These are phyloP conservation scores for Limonium bicolor DNA, from an alignment of 148 eudicot genomes.

Conservation along the genomic window DNA sequence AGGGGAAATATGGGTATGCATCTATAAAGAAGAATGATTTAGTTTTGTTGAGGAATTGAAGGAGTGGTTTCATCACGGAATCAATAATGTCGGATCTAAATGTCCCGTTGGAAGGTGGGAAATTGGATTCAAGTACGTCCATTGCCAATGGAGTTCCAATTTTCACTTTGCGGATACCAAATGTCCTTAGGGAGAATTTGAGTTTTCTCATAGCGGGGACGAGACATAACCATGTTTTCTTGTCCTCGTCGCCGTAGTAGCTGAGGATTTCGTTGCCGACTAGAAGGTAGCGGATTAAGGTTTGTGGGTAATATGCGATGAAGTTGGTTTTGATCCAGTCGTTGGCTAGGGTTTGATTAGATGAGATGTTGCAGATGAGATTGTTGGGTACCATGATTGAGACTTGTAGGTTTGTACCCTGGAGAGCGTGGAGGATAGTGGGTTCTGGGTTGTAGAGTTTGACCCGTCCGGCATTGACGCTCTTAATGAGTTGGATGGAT, in stretches of 20 bases:
- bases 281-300: conserved; percentile 62
- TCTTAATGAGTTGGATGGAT: conserved; percentile 50
- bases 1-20: conserved; percentile 58
- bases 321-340: conserved; percentile 57
- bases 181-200: not conserved
- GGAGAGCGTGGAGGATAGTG: conserved; percentile 39
- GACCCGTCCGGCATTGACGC: conserved; percentile 47
- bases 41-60: conserved; percentile 49
- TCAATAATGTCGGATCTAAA: conserved; percentile 42
- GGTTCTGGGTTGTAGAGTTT: conserved; percentile 64
- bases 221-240: conserved; percentile 2
- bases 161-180: not conserved
- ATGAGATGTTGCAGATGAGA: conserved; percentile 41
- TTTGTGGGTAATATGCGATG: conserved; percentile 45
- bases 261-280: conserved; percentile 86
- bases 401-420: conserved; percentile 43
- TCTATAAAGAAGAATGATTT: conserved; percentile 80
- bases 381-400: conserved; percentile 84
- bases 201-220: conserved; percentile 2
- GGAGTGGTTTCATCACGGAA: conserved; percentile 44
- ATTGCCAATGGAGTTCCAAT: not conserved
- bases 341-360: conserved; percentile 56
- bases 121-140: not conserved
- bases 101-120: conserved; percentile 62
- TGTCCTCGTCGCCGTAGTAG: conserved; percentile 12